These are phyloP conservation scores for Claviceps capensis DNA, from an alignment of 2,329 filamentous ascomycete species.

Conservation along the genomic window DNA sequence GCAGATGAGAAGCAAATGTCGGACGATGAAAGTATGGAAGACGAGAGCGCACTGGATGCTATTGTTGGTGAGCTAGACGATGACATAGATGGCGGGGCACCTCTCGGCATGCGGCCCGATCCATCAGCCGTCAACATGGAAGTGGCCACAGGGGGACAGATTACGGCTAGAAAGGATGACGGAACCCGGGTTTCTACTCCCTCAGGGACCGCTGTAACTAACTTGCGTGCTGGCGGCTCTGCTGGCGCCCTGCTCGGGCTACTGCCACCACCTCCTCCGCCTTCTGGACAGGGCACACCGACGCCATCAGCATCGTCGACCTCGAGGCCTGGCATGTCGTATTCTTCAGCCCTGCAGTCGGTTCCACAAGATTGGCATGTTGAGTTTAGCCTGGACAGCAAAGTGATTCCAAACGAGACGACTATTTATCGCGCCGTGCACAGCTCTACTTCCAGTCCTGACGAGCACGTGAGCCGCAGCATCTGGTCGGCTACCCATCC, in stretches of 20 bases:
- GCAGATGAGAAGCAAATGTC: constrained; percentile 80
- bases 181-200: constrained; percentile 78
- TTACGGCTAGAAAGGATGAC: constrained; percentile 84
- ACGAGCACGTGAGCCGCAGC: constrained; percentile 58
- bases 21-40: constrained; percentile 49
- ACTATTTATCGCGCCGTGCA: constrained; percentile 94
- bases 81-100: constrained; percentile 60
- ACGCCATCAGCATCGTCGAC: constrained; percentile 42
- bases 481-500: constrained; percentile 86
- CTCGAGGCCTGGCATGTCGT: constrained; percentile 51
- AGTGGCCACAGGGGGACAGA: constrained; percentile 70
- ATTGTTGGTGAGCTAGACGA: constrained; percentile 87
- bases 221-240: constrained; percentile 26
- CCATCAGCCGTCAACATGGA: constrained; percentile 86
- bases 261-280: constrained; percentile 1
- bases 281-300: constrained; percentile 28
- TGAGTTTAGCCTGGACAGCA: constrained; percentile 78
- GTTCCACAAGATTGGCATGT: constrained; percentile 92
- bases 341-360: constrained; percentile 70
- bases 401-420: constrained; percentile 76
- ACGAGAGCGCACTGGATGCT: constrained; percentile 58
- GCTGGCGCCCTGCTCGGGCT: constrained; percentile 6
- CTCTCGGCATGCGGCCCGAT: constrained; percentile 40
- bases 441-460: constrained; percentile 34
- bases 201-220: constrained; percentile 24